Percentiles rank a stretch among this genome's conserved stretches.
These are phyloP conservation scores for Fusarium brevicatenulatum DNA, from an alignment of 2,329 filamentous ascomycete genomes.

Conservation along the genomic window DNA sequence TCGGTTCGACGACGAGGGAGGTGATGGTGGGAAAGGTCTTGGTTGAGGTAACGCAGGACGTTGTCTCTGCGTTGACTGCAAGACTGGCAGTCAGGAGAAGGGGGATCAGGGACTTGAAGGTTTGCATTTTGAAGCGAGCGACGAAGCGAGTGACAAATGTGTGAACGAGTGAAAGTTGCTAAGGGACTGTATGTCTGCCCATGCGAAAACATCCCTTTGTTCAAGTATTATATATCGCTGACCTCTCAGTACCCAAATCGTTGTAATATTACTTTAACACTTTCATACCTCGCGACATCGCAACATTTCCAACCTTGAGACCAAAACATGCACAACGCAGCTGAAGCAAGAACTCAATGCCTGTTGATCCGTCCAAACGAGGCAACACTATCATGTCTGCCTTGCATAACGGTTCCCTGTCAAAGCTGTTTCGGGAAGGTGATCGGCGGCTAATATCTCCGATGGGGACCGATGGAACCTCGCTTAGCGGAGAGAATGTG, in stretches of 20 bases:
- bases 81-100: background rate
- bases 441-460: background rate
- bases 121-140: background rate
- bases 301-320: background rate
- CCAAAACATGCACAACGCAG: background rate
- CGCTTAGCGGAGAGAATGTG: background rate
- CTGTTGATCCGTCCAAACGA: background rate
- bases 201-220: fast-evolving
- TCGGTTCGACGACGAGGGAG: background rate
- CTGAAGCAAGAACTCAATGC: background rate
- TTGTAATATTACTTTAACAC: background rate
- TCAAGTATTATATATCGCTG: background rate
- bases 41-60: background rate
- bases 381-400: background rate
- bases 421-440: background rate
- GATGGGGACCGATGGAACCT: background rate
- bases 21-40: background rate
- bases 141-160: background rate
- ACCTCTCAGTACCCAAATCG: fast-evolving
- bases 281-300: background rate
- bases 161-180: background rate
- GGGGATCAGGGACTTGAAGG: background rate
- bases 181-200: background rate
- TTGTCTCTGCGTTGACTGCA: background rate
- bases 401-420: background rate